Base-by-base conservation (phyloP, 352 stramenopile species). In the Nothophytophthora sp. region DNA sequence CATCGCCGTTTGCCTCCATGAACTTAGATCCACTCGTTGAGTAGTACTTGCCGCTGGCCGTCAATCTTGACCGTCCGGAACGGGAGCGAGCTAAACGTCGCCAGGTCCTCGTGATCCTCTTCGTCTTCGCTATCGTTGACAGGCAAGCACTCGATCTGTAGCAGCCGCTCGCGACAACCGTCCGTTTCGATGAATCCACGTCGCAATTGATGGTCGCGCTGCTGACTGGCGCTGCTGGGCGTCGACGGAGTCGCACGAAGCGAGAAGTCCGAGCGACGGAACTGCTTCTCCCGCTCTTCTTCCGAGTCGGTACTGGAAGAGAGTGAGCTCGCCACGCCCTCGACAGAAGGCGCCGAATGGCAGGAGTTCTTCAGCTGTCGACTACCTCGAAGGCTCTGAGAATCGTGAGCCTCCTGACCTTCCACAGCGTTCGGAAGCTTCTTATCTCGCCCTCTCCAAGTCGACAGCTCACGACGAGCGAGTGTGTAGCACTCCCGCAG, bases 11-110 rank as follows among this genome's bases (percentile, higher is more conserved):
- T 20, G 12, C 15, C 10, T 42, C 11, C 1, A 5, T 37, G 47
- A 16, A 33, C 16, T 66, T 34, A 66, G 3, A 66, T 39, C 57
- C 57, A 66, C 32, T 66, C 44, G 50, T 66, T 66, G 6, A 6
- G 33, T 13, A 66, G 27, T 20, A 57, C 18, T 30, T 44, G 28
- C 1, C 27, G 19, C 4, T 19, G 35, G 19, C 42, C 36, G 10
- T 65, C n/a, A 5, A 65, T 29, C 20, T 41, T 16, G n/a, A 39
- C 33, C 18, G 28, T 48, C 22, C 56, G 56, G 27, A 50, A 64
- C 18, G 55, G 55, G n/a, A 64, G 56, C 20, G 54, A 43, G 5
- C 12, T 30, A 0, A 43, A 45, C 9, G 32, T n/a, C 3, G 28
- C 50, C 4, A 36, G 36, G 11, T 9, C 12, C 18, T 35, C 35